Evolutionary conservation across 176 grass and related monocot genomes (phyloP).

Genomic region (Aegilops umbellulata): DNA sequence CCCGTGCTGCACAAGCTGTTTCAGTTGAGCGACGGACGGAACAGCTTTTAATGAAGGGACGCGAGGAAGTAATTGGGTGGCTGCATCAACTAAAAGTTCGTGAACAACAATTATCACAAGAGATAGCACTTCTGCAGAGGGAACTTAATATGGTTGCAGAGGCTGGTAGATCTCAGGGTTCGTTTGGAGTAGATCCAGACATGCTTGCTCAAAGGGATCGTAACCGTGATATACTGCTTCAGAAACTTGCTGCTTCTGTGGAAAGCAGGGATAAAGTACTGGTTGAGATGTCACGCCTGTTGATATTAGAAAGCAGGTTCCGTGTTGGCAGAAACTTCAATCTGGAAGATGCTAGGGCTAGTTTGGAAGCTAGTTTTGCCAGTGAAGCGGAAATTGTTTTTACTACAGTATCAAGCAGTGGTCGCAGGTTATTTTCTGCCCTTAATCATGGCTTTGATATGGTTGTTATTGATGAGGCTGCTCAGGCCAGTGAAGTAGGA

Average conservation of each 20-base stretch:
- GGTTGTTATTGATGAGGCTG: constrained; percentile 99
- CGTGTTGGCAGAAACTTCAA: constrained; percentile 83
- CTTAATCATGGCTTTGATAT: constrained; percentile 99
- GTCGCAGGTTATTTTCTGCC: constrained; percentile 92
- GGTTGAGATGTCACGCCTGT: constrained; percentile 85
- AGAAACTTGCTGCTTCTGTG: constrained; percentile 81
- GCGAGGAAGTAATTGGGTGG: constrained; percentile 89
- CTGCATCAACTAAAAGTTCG: constrained; percentile 84
- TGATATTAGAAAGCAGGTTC: constrained; percentile 86
- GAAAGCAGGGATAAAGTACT: constrained; percentile 90
- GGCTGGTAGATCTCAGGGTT: constrained; percentile 78
- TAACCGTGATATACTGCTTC: constrained; percentile 70
- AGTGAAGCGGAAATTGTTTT: constrained; percentile 99
- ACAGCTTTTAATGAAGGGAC: constrained; percentile 80
- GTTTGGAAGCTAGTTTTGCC: constrained; percentile 92
- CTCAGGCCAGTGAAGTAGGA: constrained; percentile 97
- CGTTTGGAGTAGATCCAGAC: constrained; percentile 95
- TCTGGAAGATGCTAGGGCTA: constrained; percentile 91
- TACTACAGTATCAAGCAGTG: constrained; percentile 96
- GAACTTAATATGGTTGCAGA: constrained; percentile 74
- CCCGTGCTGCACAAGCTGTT: constrained; percentile 92
- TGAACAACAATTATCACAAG: constrained; percentile 70
- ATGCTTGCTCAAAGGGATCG: constrained; percentile 78
- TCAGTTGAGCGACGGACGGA: constrained; percentile 93
- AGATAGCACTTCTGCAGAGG: constrained; percentile 71